Base-by-base conservation (phyloP, 1,284 basidiomycete genomes). In the Rhizoctonia solani region DNA sequence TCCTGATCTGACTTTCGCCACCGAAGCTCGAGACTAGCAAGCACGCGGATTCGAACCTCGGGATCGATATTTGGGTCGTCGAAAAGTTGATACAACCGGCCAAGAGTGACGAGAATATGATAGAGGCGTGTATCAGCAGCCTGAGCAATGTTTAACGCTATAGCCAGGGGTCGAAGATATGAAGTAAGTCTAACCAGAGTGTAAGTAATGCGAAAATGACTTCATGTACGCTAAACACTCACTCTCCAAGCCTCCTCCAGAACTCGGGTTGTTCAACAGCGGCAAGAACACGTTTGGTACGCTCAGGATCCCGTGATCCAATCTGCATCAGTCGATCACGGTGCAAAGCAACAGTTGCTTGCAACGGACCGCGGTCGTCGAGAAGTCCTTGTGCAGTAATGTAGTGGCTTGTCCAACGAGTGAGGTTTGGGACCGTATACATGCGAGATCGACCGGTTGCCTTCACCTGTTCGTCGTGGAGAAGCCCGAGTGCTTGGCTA, bases 1-100 rank as follows among this genome's bases (percentile, higher is more conserved):
- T 80, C 78, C 68, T 81, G 79, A 71, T 82, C 80, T 13, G 74
- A 70, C 42, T 79, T 79, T 11, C 39, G 54, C 81, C 81, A 83
- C 0, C 75, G 75, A 39, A 55, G 68, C 66, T 82, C 78, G 54
- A 82, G 72, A 70, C 79, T 80, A 0, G 56, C 39, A 0, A 77
- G 53, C 30, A 81, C 73, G 8, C 72, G 72, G 11, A 67, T 34
- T n/a, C 67, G 52, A 13, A 69, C 71, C 6, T 32, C n/a, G 4
- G 46, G 47, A 29, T 63, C 30, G 3, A 53, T 1, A 19, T 11
- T 30, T 2, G 23, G 30, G 2, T 6, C 42, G 1, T 44, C 30
- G 21, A 29, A 63, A 14, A n/a, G 46, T 4, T 32, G 46, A 52
- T 68, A 79, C 1, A 81, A 74, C 9, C 67, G 71, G 0, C 75